Conservation (phyloP, 2,329 filamentous ascomycete genomes). For the Aureobasidium sp. region DNA sequence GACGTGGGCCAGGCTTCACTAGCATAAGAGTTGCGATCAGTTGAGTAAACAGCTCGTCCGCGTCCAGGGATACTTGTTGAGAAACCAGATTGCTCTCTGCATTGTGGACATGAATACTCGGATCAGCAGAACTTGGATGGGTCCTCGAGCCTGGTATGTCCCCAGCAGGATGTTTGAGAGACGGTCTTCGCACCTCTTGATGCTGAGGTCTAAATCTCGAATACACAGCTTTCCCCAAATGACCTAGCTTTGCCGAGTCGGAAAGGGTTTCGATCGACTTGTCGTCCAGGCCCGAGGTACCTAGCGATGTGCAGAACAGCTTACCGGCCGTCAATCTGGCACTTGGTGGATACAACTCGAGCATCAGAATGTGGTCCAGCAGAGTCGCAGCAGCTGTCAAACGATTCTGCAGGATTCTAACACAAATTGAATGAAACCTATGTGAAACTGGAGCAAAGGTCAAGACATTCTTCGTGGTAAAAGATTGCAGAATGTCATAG, state of each 20-base stretch:
- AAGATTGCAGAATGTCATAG: slow-evolving; percentile 35
- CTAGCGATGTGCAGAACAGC: slow-evolving; percentile 60
- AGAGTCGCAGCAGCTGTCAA: slow-evolving; percentile 53
- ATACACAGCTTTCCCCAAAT: slow-evolving; percentile 52
- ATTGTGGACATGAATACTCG: slow-evolving; percentile 12
- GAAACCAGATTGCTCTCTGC: slow-evolving; percentile 36
- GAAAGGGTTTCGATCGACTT: slow-evolving; percentile 25
- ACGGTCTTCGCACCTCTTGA: slow-evolving; percentile 42
- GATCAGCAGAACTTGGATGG: slow-evolving; percentile 21
- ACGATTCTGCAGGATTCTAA: slow-evolving; percentile 58
- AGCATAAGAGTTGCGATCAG: slow-evolving; percentile 62
- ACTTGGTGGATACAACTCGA: slow-evolving; percentile 72
- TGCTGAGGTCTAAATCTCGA: slow-evolving; percentile 62
- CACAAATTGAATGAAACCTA: slow-evolving; percentile 56
- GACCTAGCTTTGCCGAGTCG: slow-evolving; percentile 39
- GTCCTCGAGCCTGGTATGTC: slow-evolving; percentile 43
- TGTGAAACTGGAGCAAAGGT: slow-evolving; percentile 53
- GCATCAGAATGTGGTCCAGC: slow-evolving; percentile 58
- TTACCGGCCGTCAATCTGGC: slow-evolving; percentile 62
- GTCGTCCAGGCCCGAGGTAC: slow-evolving; percentile 53
- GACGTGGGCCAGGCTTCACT: slow-evolving; percentile 56
- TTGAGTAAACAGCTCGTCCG: slow-evolving; percentile 66
- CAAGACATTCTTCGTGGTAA: slow-evolving; percentile 41
- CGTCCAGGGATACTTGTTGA: slow-evolving; percentile 46
- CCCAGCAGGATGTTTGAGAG: slow-evolving; percentile 38